Evolutionary conservation across 257 asterid genomes (phyloP).

Genomic region (Verbascum thapsus): DNA sequence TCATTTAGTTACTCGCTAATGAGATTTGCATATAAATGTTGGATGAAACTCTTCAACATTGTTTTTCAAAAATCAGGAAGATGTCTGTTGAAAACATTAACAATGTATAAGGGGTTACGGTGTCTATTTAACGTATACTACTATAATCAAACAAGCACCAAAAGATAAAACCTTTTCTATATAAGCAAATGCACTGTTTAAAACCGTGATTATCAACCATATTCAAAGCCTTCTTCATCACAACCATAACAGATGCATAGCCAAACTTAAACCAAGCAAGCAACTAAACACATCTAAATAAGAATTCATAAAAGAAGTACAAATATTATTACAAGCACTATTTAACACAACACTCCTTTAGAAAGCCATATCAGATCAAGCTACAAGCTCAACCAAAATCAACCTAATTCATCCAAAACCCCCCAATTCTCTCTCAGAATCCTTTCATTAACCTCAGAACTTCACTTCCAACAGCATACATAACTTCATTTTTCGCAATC

Average conservation of each 20-base stretch:
- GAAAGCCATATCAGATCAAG: slow-evolving; percentile 28
- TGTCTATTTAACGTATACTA: neutral
- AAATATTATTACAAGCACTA: neutral
- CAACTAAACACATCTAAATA: slow-evolving; percentile 13
- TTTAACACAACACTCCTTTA: neutral
- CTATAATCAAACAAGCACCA: neutral
- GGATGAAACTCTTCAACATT: neutral
- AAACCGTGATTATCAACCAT: neutral
- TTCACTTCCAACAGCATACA: slow-evolving; percentile 20
- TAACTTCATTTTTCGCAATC: neutral
- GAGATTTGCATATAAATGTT: neutral
- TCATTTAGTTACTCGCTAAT: slow-evolving; percentile 3
- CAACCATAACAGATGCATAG: slow-evolving; percentile 10
- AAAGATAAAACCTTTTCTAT: neutral
- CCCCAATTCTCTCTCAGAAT: slow-evolving; percentile 21
- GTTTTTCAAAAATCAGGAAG: slow-evolving; percentile 5
- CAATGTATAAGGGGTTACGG: neutral
- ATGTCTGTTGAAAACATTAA: neutral
- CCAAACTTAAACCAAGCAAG: slow-evolving; percentile 21
- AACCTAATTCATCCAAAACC: slow-evolving; percentile 30
- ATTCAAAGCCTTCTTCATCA: slow-evolving; percentile 3
- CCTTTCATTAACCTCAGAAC: slow-evolving; percentile 19
- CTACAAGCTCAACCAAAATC: slow-evolving; percentile 34
- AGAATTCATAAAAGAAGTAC: neutral
- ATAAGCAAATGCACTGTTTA: neutral